Evolutionary conservation across 2,329 filamentous ascomycete species (phyloP).

Genomic region (Aspergillus hiratsukae): DNA sequence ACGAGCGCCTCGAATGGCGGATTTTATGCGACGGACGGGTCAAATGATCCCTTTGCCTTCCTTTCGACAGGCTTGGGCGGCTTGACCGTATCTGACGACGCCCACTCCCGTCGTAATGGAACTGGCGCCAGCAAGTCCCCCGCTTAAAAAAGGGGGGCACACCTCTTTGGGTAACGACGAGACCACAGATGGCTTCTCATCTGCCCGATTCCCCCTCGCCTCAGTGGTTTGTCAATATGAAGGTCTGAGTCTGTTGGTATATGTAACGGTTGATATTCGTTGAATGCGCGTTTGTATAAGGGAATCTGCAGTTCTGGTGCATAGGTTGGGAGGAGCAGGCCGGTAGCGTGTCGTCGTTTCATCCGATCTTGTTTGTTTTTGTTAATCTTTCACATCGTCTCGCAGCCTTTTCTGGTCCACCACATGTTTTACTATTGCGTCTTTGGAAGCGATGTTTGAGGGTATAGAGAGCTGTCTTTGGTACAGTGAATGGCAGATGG

Average conservation of each 20-base stretch:
- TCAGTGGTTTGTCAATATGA: constrained; percentile 34
- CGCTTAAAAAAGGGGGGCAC: constrained; percentile 24
- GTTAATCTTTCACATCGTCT: constrained; percentile 15
- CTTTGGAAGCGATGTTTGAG: constrained; percentile 23
- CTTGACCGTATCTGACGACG: constrained; percentile 51
- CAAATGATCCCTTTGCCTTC: constrained; percentile 61
- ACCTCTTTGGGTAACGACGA: neutral
- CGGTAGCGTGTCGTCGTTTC: constrained; percentile 39
- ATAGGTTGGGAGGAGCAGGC: constrained; percentile 43
- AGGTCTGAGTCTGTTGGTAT: constrained; percentile 35
- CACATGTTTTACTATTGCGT: constrained; percentile 21
- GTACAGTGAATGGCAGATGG: constrained; percentile 8
- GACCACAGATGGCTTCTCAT: neutral
- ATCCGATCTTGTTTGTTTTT: constrained; percentile 19
- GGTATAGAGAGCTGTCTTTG: constrained; percentile 19
- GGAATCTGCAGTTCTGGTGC: constrained; percentile 41
- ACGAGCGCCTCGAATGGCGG: constrained; percentile 71
- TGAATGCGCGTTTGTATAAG: constrained; percentile 41
- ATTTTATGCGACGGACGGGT: constrained; percentile 56
- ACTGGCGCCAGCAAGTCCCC: constrained; percentile 44
- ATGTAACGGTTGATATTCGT: constrained; percentile 36
- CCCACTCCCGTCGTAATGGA: constrained; percentile 43
- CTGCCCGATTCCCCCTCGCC: constrained; percentile 5
- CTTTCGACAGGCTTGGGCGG: constrained; percentile 57
- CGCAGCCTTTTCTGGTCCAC: constrained; percentile 16